phyloP scores from a whole-genome alignment of 306 rosid species.

The Prosopis cineraria region DNA sequence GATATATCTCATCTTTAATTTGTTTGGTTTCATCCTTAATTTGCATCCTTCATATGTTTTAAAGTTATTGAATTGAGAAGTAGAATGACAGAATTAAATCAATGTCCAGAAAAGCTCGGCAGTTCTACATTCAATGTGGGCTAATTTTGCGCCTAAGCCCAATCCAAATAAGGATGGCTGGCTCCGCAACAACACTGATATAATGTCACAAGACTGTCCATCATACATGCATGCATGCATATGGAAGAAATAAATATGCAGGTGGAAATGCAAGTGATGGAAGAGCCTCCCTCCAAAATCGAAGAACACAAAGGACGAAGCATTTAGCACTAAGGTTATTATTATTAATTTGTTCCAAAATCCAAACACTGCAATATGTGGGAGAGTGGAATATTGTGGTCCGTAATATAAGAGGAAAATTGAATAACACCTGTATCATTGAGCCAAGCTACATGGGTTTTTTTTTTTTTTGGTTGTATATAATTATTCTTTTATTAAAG shows the following conservation, averaged over 20 bases:
- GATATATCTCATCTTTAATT: neutral
- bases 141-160: neutral
- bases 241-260: neutral
- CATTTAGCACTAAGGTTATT: slow-evolving; percentile 45
- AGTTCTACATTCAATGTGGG: neutral
- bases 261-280: slow-evolving; percentile 60
- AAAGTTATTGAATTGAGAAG: too few relatives aligned
- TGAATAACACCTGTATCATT: slow-evolving; percentile 52
- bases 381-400: slow-evolving; percentile 40
- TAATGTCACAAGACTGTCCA: too few relatives aligned
- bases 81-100: too few relatives aligned
- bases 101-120: neutral
- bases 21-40: neutral
- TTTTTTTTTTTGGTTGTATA: too few relatives aligned
- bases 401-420: slow-evolving; percentile 37
- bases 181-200: too few relatives aligned
- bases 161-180: too few relatives aligned
- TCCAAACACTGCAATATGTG: slow-evolving; percentile 52
- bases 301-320: slow-evolving; percentile 65
- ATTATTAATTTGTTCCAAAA: slow-evolving; percentile 41
- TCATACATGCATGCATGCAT: too few relatives aligned
- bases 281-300: slow-evolving; percentile 59
- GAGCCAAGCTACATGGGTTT: too few relatives aligned
- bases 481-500: too few relatives aligned
- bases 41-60: too few relatives aligned